These are phyloP conservation scores for Saccharomyces pastorianus DNA, from an alignment of 1,139 yeast genomes.

Conservation along the genomic window DNA sequence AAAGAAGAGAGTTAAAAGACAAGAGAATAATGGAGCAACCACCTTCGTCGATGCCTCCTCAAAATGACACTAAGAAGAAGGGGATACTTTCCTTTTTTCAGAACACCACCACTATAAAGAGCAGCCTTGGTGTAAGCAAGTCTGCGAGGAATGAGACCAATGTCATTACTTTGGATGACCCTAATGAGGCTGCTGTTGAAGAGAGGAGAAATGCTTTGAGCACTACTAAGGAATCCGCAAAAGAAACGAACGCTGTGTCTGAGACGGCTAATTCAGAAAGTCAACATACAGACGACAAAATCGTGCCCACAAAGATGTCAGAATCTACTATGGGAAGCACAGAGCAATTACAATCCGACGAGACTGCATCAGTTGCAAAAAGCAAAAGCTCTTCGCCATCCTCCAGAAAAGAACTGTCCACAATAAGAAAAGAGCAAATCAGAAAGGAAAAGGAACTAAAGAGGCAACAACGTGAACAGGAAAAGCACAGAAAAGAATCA, in stretches of 20 bases:
- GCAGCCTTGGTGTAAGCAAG: background rate
- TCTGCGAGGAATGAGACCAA: background rate
- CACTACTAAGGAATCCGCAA: background rate
- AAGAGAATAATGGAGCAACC: background rate
- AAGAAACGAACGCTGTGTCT: slow-evolving; percentile 11
- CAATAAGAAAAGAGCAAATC: slow-evolving; percentile 6
- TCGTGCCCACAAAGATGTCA: no score
- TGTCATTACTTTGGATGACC: slow-evolving; percentile 4
- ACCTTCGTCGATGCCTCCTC: background rate
- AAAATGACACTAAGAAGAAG: slow-evolving; percentile 2
- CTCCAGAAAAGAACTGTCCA: slow-evolving; percentile 19
- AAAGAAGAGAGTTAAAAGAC: background rate
- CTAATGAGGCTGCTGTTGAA: slow-evolving; percentile 10
- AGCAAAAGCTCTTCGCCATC: background rate
- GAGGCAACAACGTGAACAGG: slow-evolving; percentile 29
- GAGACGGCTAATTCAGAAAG: background rate
- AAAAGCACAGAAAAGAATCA: slow-evolving; percentile 30
- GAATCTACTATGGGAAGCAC: no score
- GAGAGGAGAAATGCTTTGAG: no score
- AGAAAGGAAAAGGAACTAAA: slow-evolving; percentile 30
- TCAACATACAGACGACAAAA: background rate
- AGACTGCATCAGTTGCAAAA: background rate
- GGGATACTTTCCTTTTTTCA: slow-evolving; percentile 5
- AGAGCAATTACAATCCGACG: background rate
- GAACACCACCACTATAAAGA: slow-evolving; percentile 1